These are phyloP conservation scores for Rhodotorula kratochvilovae DNA, from an alignment of 768 basidiomycete species.

Conservation along the genomic window DNA sequence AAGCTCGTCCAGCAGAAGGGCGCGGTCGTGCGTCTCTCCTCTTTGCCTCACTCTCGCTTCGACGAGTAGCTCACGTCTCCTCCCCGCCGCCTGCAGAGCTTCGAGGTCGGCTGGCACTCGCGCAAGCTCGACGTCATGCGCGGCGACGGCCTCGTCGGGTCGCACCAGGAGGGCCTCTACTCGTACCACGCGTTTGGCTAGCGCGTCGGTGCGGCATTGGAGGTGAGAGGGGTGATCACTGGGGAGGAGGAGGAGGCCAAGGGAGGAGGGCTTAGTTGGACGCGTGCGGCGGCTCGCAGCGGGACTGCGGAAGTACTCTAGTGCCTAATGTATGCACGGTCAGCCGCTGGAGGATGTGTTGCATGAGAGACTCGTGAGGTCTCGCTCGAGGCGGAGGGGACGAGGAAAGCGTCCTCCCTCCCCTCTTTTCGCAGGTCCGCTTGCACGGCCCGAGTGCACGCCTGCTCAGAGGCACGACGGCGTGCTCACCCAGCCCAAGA, in stretches of 20 bases:
- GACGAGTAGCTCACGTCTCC: conserved; percentile 48
- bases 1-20: conserved; percentile 54
- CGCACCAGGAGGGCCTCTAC: conserved; percentile 86
- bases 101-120: conserved; percentile 89
- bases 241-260: too few species aligned
- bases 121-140: conserved; percentile 95
- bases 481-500: too few species aligned
- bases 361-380: too few species aligned
- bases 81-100: conserved; percentile 78
- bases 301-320: too few species aligned
- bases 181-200: conserved; percentile 45
- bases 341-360: not conserved
- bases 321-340: too few species aligned
- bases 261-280: too few species aligned
- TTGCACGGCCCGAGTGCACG: too few species aligned
- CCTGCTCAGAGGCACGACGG: too few species aligned
- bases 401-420: not conserved
- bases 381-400: not conserved
- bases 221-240: too few species aligned
- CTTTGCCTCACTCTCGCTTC: not conserved
- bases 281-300: too few species aligned
- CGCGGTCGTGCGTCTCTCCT: not conserved
- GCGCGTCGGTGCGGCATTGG: not conserved
- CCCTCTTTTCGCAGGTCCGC: too few species aligned
- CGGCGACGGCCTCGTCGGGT: conserved; percentile 76